Base-by-base conservation (phyloP, 106 monocot species). In the Allium cepa region DNA sequence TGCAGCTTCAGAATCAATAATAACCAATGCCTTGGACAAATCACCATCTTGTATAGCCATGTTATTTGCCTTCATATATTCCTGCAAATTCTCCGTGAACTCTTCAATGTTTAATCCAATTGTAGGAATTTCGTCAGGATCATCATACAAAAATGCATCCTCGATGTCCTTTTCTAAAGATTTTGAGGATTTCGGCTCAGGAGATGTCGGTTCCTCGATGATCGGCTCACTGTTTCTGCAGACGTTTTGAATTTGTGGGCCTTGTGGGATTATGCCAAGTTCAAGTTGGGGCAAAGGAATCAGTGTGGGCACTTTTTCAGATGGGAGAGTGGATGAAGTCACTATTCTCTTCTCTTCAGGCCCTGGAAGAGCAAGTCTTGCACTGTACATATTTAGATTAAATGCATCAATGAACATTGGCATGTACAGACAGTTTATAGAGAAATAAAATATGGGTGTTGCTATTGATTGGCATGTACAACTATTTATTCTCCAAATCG, bases 311-410 rank as follows among this genome's bases (percentile, higher is more conserved):
- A 12, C 55, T 27, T 53, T 27, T 7, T 50, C 73, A 45, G 67
- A 68, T 10, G 73, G 46, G 64, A 49, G 53, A 49, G 57, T 14
- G 49, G 55, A n/a, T 22, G 72, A 77, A 46, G 15, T 73, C 71
- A 73, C 74, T 47, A 84, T 47, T 70, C 74, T 49, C 82, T 72
- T 82, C 55, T 84, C 88, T 46, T 89, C 82, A 58, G 77, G 81
- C 56, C 79, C 84, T 53, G 88, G 88, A 77, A 89, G 75, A 26
- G 88, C 77, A 61, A 89, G 79, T 71, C 84, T 82, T 36, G 88
- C 84, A 69, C 88, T 89, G 69, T 50, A 89, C 36, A 36, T 36
- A 52, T 36, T 68, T 10, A 52, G n/a, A 28, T 67, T 50, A 3
- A 28, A 46, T 64, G 49, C 49, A 64, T 64, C 9, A 59, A 22